Evolutionary conservation across 176 grass and related monocot species (phyloP).

Genomic region (Juncus inflexus): DNA sequence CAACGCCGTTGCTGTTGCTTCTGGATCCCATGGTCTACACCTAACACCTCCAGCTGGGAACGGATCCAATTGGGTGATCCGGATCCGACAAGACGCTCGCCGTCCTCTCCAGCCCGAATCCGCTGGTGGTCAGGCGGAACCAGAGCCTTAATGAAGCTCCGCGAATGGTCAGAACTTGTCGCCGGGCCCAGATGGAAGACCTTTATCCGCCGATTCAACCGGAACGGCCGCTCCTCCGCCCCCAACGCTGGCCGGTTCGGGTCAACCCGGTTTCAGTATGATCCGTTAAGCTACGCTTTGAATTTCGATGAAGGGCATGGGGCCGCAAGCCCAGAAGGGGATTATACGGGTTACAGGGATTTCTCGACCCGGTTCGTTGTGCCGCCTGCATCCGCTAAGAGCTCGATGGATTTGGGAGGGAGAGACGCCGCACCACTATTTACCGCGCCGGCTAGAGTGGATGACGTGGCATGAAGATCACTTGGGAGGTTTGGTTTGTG

Average conservation of each 20-base stretch:
- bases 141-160: slow-evolving; percentile 61
- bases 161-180: slow-evolving; percentile 96
- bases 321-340: slow-evolving; percentile 33
- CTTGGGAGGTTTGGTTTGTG: slow-evolving; percentile 4
- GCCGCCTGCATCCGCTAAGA: slow-evolving; percentile 35
- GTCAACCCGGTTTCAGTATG: slow-evolving; percentile 38
- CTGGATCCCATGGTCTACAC: slow-evolving; percentile 35
- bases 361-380: slow-evolving; percentile 66
- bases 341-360: slow-evolving; percentile 41
- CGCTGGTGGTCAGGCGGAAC: slow-evolving; percentile 65
- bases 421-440: slow-evolving; percentile 47
- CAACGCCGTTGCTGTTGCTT: slow-evolving; percentile 63
- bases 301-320: slow-evolving; percentile 90
- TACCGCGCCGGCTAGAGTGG: neutral
- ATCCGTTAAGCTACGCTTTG: slow-evolving; percentile 87
- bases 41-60: slow-evolving; percentile 22
- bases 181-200: slow-evolving; percentile 95
- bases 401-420: slow-evolving; percentile 56
- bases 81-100: slow-evolving; percentile 5
- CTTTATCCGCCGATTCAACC: slow-evolving; percentile 78
- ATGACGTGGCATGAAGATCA: neutral
- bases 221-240: slow-evolving; percentile 25
- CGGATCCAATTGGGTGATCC: slow-evolving; percentile 25
- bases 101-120: slow-evolving; percentile 11
- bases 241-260: slow-evolving; percentile 3